Evolutionary conservation across 352 stramenopile species (phyloP).

Genomic region (Phytopythium mirpurense): DNA sequence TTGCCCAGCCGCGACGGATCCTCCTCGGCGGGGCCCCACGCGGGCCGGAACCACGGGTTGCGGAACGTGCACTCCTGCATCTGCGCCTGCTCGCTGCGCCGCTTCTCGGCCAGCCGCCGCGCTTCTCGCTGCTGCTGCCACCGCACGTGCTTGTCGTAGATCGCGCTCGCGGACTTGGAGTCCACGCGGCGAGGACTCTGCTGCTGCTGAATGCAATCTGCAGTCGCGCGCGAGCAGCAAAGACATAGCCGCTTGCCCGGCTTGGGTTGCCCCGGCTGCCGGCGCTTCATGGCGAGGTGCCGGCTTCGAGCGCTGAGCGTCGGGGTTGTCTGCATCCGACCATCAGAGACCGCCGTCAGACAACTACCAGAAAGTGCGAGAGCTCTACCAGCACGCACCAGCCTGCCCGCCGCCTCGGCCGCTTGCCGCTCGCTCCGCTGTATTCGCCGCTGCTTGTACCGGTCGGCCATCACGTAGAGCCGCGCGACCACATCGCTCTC

Average conservation of each 20-base stretch:
- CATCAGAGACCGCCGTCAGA: too few species aligned
- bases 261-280: not conserved
- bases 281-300: constrained; percentile 28
- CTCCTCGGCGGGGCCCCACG: constrained; percentile 23
- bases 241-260: constrained; percentile 13
- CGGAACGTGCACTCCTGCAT: constrained; percentile 45
- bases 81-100: constrained; percentile 27
- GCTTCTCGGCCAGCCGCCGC: constrained; percentile 23
- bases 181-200: constrained; percentile 13
- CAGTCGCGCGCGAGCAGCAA: constrained; percentile 14
- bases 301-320: constrained; percentile 51
- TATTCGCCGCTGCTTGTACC: constrained; percentile 40
- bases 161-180: constrained; percentile 22
- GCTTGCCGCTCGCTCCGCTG: constrained; percentile 26
- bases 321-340: constrained; percentile 17
- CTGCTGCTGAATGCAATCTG: not conserved
- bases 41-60: constrained; percentile 48
- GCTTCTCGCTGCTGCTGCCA: constrained; percentile 54
- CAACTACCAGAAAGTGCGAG: too few species aligned
- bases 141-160: constrained; percentile 54
- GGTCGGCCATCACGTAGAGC: constrained; percentile 27
- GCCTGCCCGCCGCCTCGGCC: constrained; percentile 20
- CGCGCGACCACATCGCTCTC: constrained; percentile 19
- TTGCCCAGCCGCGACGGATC: constrained; percentile 7
- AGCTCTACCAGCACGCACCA: constrained; percentile 26